Evolutionary conservation across 805 yeast species (phyloP), one percentile per base, ranked within the genome.

Genomic region (Schwanniomyces yamadae): DNA sequence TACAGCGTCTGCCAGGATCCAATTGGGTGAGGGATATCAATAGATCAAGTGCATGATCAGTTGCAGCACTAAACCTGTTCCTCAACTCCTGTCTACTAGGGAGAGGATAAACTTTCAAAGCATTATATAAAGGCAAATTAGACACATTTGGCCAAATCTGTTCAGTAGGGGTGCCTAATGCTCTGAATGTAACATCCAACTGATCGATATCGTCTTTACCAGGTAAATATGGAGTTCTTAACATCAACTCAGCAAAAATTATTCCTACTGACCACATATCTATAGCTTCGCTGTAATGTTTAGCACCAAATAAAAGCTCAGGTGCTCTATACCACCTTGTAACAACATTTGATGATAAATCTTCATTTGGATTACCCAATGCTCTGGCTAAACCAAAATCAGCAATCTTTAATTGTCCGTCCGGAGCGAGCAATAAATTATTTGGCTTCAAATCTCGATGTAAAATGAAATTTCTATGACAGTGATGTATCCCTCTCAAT

Each of bases 271-370:
- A 61, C 74, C 74, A 69, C 5, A 69, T 59, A 43, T 69, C 74
- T 5, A 69, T 62, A 0, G 73, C 73, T 1, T 59, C 66, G 1
- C 73, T 66, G 39, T 69, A 69, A 41, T 69, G 72, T 26, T 62
- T 55, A 11, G 72, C 69, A 0, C 73, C 74, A 53, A 69, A 66
- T 24, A 69, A 53, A 28, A 69, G 50, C 46, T 69, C 74, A 0
- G 74, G 99, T 0, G 98, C 95, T 37, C 98, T 69, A 60, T 93
- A 93, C 99, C 99, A 93, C 41, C 98, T 66, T 2, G 99, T 93
- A 1, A 93, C 99, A 4, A 93, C 99, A 44, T 90, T 91, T 2
- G 95, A 85, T 0, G 98, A 86, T 57, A 93, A 66, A 29, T 73
- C 76, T 45, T 84, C 93, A 40, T 79, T 77, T 29, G 80, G 77